phyloP scores from a whole-genome alignment of 1,284 basidiomycete genomes.

The Ganoderma multipileum region DNA sequence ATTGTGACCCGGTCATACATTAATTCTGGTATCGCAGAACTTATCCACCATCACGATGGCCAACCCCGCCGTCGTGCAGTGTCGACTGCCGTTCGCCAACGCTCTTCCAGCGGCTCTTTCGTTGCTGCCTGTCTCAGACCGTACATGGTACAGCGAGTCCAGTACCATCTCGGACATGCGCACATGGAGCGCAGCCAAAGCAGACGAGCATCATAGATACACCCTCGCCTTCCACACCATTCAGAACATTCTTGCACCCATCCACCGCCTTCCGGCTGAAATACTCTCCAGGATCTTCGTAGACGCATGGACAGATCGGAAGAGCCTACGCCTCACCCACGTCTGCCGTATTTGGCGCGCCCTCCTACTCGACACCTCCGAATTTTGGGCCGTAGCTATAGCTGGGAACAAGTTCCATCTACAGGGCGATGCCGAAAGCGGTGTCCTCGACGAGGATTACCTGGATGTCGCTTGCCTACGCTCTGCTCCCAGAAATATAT shows the following conservation, averaged over 20 bases:
- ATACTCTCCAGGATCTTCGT: slow-evolving; percentile 1
- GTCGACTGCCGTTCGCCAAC: neutral
- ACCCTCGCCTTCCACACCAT: neutral
- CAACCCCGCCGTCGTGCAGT: no score
- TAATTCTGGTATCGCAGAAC: neutral
- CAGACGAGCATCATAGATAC: neutral
- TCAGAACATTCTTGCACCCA: neutral
- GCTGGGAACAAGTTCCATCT: neutral
- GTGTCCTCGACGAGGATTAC: neutral
- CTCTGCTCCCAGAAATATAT: neutral
- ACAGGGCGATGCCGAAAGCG: neutral
- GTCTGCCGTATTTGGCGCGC: slow-evolving; percentile 9
- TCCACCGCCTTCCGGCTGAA: slow-evolving; percentile 3
- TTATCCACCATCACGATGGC: neutral
- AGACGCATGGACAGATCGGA: neutral
- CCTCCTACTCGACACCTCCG: neutral
- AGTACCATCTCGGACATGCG: neutral
- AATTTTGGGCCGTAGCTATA: slow-evolving; percentile 2
- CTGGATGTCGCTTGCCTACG: neutral
- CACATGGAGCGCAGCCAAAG: neutral
- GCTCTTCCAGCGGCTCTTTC: neutral
- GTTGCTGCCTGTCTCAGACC: neutral
- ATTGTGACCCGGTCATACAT: neutral
- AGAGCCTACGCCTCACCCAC: neutral
- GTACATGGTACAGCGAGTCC: neutral